These are phyloP conservation scores for Globisporangium recalcitrans DNA, from an alignment of 352 stramenopile species.

Conservation along the genomic window DNA sequence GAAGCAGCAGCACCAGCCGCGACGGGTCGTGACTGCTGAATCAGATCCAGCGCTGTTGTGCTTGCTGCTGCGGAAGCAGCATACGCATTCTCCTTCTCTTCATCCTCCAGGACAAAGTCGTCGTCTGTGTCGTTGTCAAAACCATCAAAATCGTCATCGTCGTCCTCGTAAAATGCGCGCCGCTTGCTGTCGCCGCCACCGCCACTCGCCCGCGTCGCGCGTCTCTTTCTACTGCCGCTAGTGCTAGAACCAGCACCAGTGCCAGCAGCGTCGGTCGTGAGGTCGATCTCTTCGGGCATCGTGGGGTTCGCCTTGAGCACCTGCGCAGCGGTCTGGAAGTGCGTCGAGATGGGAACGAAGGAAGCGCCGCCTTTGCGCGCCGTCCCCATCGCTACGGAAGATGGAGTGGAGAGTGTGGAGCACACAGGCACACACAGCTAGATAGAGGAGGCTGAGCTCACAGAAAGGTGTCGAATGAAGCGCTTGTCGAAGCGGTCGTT, in stretches of 20 bases:
- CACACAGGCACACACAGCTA: not conserved
- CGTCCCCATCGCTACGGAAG: slow-evolving; percentile 1
- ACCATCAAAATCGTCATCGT: slow-evolving; percentile 28
- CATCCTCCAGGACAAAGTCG: slow-evolving; percentile 10
- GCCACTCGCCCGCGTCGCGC: not conserved
- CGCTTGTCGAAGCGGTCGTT: not conserved
- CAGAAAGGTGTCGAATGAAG: not conserved
- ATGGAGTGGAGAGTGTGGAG: not conserved
- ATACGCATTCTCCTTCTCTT: slow-evolving; percentile 1
- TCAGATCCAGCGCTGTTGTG: slow-evolving; percentile 38
- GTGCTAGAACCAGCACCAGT: not conserved
- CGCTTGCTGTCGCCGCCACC: not conserved
- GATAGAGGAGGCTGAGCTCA: not conserved
- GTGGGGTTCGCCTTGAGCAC: slow-evolving; percentile 11
- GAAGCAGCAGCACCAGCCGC: not conserved
- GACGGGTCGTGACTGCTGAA: slow-evolving; percentile 24
- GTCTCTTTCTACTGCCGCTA: not conserved
- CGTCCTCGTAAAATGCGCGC: slow-evolving; percentile 52
- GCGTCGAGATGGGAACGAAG: slow-evolving; percentile 51
- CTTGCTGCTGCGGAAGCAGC: not conserved
- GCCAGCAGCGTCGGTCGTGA: slow-evolving; percentile 20
- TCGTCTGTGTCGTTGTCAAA: slow-evolving; percentile 36
- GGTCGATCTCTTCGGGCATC: slow-evolving; percentile 40
- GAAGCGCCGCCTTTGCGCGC: slow-evolving; percentile 8
- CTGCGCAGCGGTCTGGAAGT: slow-evolving; percentile 41